Conservation (phyloP, 1,139 yeast species). For the Blastobotrys petasosporus region DNA sequence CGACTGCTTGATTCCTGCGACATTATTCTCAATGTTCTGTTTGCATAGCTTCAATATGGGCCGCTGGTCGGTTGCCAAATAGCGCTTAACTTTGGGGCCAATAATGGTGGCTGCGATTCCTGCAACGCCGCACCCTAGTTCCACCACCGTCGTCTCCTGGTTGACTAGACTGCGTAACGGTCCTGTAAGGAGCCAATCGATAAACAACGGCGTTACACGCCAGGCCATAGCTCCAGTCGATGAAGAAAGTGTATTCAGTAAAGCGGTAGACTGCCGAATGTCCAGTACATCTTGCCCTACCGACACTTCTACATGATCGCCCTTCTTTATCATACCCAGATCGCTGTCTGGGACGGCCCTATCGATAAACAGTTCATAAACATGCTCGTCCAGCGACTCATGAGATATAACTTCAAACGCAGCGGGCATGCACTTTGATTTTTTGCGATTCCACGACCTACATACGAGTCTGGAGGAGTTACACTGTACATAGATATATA, state of each 20-base stretch:
- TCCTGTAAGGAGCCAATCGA: constrained; percentile 44
- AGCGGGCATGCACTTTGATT: not conserved
- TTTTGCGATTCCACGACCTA: too few species aligned
- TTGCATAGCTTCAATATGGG: constrained; percentile 48
- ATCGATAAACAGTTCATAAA: constrained; percentile 43
- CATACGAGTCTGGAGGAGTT: too few species aligned
- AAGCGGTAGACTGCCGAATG: constrained; percentile 34
- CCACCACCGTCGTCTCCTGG: constrained; percentile 39
- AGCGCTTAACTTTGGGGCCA: constrained; percentile 37
- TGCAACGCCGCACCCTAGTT: constrained; percentile 62
- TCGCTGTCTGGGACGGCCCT: constrained; percentile 18
- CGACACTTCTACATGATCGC: constrained; percentile 32
- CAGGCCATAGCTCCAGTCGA: constrained; percentile 70
- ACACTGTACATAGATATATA: too few species aligned
- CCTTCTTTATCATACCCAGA: constrained; percentile 44
- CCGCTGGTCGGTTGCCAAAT: constrained; percentile 58
- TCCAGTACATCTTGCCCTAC: constrained; percentile 29
- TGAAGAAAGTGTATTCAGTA: constrained; percentile 37
- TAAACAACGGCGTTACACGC: constrained; percentile 48
- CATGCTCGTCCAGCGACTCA: constrained; percentile 42
- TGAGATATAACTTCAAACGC: not conserved
- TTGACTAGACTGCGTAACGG: constrained; percentile 9
- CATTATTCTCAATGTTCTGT: constrained; percentile 42
- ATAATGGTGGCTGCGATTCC: constrained; percentile 49
- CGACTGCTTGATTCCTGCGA: not conserved